Conservation (phyloP, 805 yeast species). For the Nakazawaea anatomiae region DNA sequence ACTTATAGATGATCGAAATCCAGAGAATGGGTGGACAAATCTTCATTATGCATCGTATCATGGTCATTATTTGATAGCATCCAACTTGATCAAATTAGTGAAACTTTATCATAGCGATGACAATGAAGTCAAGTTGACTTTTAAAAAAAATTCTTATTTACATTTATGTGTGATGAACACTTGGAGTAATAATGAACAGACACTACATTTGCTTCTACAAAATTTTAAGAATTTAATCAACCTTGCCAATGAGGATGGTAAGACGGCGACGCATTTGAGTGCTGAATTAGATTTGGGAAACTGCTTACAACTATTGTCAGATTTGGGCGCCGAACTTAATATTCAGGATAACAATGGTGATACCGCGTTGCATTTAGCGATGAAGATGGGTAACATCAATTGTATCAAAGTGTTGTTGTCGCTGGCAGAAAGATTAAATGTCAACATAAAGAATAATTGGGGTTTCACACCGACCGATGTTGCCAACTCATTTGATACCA, state of each 20-base stretch:
- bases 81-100: constrained; percentile 17
- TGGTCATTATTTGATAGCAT: constrained; percentile 59
- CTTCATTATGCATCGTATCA: constrained; percentile 75
- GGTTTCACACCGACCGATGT: constrained; percentile 66
- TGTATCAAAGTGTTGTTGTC: constrained; percentile 43
- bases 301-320: constrained; percentile 58
- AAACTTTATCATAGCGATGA: constrained; percentile 2
- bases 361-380: constrained; percentile 80
- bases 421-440: constrained; percentile 40
- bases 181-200: constrained; percentile 52
- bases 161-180: constrained; percentile 59
- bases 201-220: constrained; percentile 67
- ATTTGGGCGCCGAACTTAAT: constrained; percentile 74
- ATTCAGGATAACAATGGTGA: constrained; percentile 69
- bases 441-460: constrained; percentile 41
- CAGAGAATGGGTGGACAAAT: constrained; percentile 75
- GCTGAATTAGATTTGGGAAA: constrained; percentile 53
- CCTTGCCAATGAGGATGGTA: constrained; percentile 37
- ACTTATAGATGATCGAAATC: constrained; percentile 61
- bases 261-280: constrained; percentile 68
- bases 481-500: constrained; percentile 47
- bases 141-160: constrained; percentile 55
- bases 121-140: constrained; percentile 37
- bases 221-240: constrained; percentile 54
- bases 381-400: constrained; percentile 58